These are phyloP conservation scores for Babesia ovis DNA, from an alignment of 169 alveolate genomes.

Conservation along the genomic window DNA sequence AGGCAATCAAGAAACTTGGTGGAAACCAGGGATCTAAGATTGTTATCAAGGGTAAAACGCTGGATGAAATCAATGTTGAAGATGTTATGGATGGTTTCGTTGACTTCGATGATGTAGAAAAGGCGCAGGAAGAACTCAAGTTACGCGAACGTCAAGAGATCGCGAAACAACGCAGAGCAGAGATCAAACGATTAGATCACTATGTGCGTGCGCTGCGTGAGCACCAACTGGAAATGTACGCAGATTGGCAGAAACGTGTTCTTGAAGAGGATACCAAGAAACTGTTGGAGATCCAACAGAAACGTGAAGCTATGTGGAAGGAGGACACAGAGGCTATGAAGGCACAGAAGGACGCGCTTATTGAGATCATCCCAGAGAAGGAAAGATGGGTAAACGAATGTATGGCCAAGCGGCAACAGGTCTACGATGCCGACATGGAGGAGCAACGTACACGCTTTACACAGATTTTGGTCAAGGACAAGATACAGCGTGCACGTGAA, in stretches of 20 bases:
- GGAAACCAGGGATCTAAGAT: constrained; percentile 73
- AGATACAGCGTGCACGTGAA: constrained; percentile 79
- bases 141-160: constrained; percentile 82
- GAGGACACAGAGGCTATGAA: constrained; percentile 70
- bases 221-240: constrained; percentile 75
- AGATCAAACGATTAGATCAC: constrained; percentile 85
- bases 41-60: constrained; percentile 81
- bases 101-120: constrained; percentile 86
- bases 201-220: constrained; percentile 83
- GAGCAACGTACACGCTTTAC: constrained; percentile 44
- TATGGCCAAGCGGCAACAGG: constrained; percentile 20
- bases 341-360: constrained; percentile 69
- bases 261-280: constrained; percentile 72
- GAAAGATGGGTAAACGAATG: constrained; percentile 63
- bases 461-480: constrained; percentile 46
- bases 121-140: constrained; percentile 81
- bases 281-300: constrained; percentile 72
- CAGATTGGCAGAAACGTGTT: constrained; percentile 67
- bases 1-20: constrained; percentile 78
- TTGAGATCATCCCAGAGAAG: constrained; percentile 66
- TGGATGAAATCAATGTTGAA: constrained; percentile 84
- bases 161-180: constrained; percentile 78
- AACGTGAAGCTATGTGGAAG: constrained; percentile 71
- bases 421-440: constrained; percentile 21
- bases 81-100: constrained; percentile 85